Evolutionary conservation across 1,284 basidiomycete species (phyloP), one percentile per base, ranked within the genome.

Genomic region (Amylostereum chailletii): DNA sequence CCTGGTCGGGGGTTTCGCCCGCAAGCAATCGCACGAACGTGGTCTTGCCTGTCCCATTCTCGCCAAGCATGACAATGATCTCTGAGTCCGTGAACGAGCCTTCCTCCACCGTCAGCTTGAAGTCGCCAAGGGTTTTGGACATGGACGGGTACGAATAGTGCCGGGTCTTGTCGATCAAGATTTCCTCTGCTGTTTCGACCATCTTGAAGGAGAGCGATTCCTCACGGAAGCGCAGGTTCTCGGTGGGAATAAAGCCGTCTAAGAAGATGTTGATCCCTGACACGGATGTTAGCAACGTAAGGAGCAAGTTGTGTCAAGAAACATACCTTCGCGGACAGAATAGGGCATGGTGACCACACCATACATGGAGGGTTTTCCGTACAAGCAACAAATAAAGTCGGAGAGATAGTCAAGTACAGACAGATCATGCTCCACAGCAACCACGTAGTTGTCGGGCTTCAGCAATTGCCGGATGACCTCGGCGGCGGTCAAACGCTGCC

Each of bases 281-380:
- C 39, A 33, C 3, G 29, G 9, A 33, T 33, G 29, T 53, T 9
- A 9, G 5, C 32, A 40, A 34, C 41, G 41, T 30, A 40, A 3
- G 41, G 11, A 4, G 37, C 33, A 9, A 30, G 45, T 33, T 45
- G 11, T 42, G 40, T 30, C 42, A 30, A 3, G 31, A 36, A 27
- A 61, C 75, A 31, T 50, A 91, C 90, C 94, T 86, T 98, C 94
- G 56, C 94, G 85, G 51, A 96, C 92, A 33, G 94, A 95, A 65
- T 85, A 93, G 39, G 94, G 94, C 90, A 97, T 92, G 2, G 94
- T 98, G 6, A 97, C 94, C 45, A 98, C 94, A 66, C 94, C 94
- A 60, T 96, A 96, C 77, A 93, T 90, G 10, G 91, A 93, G 2
- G 94, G 94, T 62, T 94, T 94, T 59, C 94, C 94, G 69, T 98